Evolutionary conservation across 306 rosid genomes (phyloP), one percentile per base, ranked within the genome.

Genomic region (Luffa aegyptiaca): DNA sequence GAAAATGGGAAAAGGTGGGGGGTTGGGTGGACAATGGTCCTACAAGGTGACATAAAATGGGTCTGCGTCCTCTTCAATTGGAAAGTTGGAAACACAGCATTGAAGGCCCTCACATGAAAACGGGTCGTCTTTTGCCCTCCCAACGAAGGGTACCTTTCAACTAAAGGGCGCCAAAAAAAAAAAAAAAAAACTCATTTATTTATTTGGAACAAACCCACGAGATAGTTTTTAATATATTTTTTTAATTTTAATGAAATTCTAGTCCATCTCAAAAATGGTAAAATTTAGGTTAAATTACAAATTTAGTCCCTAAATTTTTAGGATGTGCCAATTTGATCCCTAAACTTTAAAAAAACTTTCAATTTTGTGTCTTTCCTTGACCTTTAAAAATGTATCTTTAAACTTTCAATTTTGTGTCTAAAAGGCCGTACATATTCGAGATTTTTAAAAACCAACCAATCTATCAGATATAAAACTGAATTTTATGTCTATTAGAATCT

Each of bases 31-130:
- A 26, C 0, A 8, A 20, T 21, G 57, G 76, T 26, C 76, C 58
- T 11, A 46, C 76, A 6, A 21, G 57, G 11, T 46, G 57, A 71
- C 76, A 26, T 11, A 12, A 46, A 45, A 46, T 46, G 55, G 76
- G 76, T 46, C 13, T 3, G 0, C 12, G 76, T 71, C 57, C 76
- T 46, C 41, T 46, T 71, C 57, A 6, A 46, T 21, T 2, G 76
- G 11, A 46, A 71, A 71, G 55, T 45, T 46, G 53, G 76, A 70
- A 70, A 46, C 57, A 71, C 35, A 46, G 53, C 41, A 71, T 71
- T 71, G 76, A 71, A 71, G 76, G 76, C 56, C 20, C 39, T 71
- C 76, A 71, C 76, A 26, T 71, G 58, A 45, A 71, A 71, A 42
- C 8, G 58, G 77, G 10, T 45, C 76, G 37, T n/a, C n/a, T 20